A percentile compares a stretch with the other conserved stretches of the same genome.
Evolutionary conservation across 768 basidiomycete genomes (phyloP).

Genomic region (Gloeopeniophorella convolvens): DNA sequence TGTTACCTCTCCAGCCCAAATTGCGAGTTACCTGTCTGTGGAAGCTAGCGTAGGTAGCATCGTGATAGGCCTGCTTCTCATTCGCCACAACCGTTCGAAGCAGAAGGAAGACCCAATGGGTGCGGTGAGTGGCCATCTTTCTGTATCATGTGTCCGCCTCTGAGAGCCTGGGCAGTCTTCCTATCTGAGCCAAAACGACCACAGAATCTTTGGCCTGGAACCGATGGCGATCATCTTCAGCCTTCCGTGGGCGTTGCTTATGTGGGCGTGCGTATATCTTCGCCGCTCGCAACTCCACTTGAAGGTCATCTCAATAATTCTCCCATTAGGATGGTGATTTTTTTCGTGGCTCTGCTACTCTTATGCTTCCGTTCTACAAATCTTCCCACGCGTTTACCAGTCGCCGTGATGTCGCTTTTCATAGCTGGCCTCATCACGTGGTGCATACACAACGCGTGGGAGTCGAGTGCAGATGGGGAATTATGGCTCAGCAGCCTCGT

Average conservation of each 20-base stretch:
- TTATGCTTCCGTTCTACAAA: slow-evolving; percentile 11
- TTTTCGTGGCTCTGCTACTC: slow-evolving; percentile 9
- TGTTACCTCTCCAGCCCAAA: not conserved
- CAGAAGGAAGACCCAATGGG: not conserved
- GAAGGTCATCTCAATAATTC: not conserved
- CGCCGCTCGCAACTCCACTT: not conserved
- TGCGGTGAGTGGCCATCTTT: slow-evolving; percentile 3
- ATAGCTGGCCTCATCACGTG: not conserved
- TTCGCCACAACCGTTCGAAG: slow-evolving; percentile 12
- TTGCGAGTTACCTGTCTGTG: slow-evolving; percentile 13
- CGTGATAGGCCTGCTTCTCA: slow-evolving; percentile 10
- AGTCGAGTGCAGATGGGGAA: not conserved
- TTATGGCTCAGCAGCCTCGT: not conserved
- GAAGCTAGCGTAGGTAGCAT: slow-evolving; percentile 13
- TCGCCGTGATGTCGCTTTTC: not conserved
- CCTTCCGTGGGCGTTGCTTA: slow-evolving; percentile 11
- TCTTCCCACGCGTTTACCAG: not conserved
- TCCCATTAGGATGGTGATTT: slow-evolving; percentile 10
- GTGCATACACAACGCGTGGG: slow-evolving; percentile 3
- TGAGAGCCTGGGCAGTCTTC: not conserved
- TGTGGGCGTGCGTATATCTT: slow-evolving; percentile 11
- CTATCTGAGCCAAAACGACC: not conserved
- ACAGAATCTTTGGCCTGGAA: slow-evolving; percentile 5
- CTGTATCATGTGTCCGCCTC: not conserved
- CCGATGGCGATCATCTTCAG: slow-evolving; percentile 13